Evolutionary conservation across 306 rosid genomes (phyloP).

Genomic region (Cicer bijugum): DNA sequence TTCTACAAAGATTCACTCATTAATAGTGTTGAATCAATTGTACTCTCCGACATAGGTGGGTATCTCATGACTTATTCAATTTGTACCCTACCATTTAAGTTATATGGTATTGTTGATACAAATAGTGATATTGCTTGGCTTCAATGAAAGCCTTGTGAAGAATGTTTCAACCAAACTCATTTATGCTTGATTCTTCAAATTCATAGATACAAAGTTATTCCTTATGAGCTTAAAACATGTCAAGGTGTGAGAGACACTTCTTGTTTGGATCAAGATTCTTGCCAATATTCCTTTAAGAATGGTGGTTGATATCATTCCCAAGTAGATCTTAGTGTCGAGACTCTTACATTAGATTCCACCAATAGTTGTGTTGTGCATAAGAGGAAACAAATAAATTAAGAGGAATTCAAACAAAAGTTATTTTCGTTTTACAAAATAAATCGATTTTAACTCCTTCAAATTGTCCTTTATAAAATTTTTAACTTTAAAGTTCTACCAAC

Average conservation of each 20-base stretch:
- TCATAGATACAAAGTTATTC: slow-evolving; percentile 38
- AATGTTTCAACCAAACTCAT: slow-evolving; percentile 49
- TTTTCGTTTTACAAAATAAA: too few species aligned
- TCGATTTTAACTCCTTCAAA: too few species aligned
- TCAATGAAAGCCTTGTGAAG: slow-evolving; percentile 58
- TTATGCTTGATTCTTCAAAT: slow-evolving; percentile 49
- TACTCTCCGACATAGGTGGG: slow-evolving; percentile 37
- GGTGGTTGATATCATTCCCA: slow-evolving; percentile 44
- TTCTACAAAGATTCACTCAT: background rate
- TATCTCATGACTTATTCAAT: slow-evolving; percentile 53
- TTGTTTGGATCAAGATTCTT: slow-evolving; percentile 11
- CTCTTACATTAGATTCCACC: slow-evolving; percentile 52
- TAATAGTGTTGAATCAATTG: background rate
- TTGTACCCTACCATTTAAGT: slow-evolving; percentile 57
- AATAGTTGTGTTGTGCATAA: background rate
- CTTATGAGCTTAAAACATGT: background rate
- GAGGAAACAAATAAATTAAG: too few species aligned
- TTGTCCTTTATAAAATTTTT: too few species aligned
- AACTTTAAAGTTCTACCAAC: too few species aligned
- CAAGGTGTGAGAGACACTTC: background rate
- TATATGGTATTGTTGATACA: slow-evolving; percentile 54
- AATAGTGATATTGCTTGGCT: slow-evolving; percentile 64
- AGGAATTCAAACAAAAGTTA: too few species aligned
- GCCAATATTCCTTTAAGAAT: slow-evolving; percentile 33
- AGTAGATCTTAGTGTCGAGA: slow-evolving; percentile 52